These are phyloP conservation scores for Hortaea werneckii DNA, from an alignment of 2,329 filamentous ascomycete species.

Conservation along the genomic window DNA sequence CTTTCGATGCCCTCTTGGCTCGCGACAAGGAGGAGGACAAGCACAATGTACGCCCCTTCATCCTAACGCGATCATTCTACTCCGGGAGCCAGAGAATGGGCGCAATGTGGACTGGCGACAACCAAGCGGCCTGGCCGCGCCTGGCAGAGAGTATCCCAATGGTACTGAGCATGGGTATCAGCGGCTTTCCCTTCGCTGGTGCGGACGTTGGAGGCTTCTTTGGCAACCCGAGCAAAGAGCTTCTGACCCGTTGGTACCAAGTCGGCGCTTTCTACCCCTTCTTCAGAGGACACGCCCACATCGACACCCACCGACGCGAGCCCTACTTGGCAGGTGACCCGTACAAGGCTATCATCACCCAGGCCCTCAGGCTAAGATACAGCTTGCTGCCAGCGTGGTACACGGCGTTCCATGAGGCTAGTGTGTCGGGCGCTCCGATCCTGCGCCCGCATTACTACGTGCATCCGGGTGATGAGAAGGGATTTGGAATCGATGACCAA, in stretches of 20 bases:
- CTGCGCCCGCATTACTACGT: constrained; percentile 88
- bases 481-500: constrained; percentile 87
- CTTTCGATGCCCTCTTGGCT: constrained; percentile 70
- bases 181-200: constrained; percentile 86
- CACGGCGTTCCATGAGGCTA: constrained; percentile 87
- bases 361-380: constrained; percentile 81
- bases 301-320: constrained; percentile 87
- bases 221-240: constrained; percentile 85
- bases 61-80: constrained; percentile 87
- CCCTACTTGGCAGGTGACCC: constrained; percentile 81
- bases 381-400: constrained; percentile 89
- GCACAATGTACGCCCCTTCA: constrained; percentile 59
- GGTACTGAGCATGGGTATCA: constrained; percentile 84
- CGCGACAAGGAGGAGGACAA: constrained; percentile 73
- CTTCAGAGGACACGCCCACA: constrained; percentile 94
- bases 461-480: constrained; percentile 72
- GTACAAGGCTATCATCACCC: constrained; percentile 74
- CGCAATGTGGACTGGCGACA: constrained; percentile 99
- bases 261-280: constrained; percentile 95
- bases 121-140: constrained; percentile 87
- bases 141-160: constrained; percentile 85
- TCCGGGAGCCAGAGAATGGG: constrained; percentile 80
- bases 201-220: constrained; percentile 98
- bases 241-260: constrained; percentile 92
- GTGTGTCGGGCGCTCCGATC: constrained; percentile 73